Conservation (phyloP, 768 basidiomycete species). For the Dacryopinax primogenitus region DNA sequence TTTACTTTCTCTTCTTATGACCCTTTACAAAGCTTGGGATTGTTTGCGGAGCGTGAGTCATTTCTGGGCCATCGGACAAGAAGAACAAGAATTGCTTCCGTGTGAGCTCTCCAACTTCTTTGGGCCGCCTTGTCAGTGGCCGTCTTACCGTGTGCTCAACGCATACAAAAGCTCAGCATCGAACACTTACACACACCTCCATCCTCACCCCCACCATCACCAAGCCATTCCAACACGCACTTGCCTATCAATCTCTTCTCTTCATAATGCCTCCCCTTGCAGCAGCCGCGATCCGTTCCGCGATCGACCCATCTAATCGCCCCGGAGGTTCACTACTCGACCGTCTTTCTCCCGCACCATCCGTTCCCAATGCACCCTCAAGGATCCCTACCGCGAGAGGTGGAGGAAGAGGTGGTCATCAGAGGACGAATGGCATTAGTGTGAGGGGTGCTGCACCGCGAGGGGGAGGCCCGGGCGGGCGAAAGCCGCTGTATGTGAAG, state of each 20-base stretch:
- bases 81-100: conserved; percentile 3
- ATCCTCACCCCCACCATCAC: not conserved
- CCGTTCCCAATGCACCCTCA: not conserved
- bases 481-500: not conserved
- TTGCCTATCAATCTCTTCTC: not conserved
- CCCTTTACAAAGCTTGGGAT: not conserved
- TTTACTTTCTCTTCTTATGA: not conserved
- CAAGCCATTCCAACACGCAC: not conserved
- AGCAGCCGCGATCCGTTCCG: not conserved
- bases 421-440: not conserved
- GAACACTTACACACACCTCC: not conserved
- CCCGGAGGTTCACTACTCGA: not conserved
- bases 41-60: not conserved
- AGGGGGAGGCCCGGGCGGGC: not conserved
- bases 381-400: not conserved
- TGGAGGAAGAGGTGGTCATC: not conserved
- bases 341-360: not conserved
- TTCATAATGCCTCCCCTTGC: not conserved
- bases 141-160: not conserved
- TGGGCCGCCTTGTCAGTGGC: not conserved
- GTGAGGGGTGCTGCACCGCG: not conserved
- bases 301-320: not conserved
- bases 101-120: not conserved
- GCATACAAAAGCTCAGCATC: not conserved
- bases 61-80: too few relatives aligned